These are phyloP conservation scores for Pterocarpus macrocarpus DNA, from an alignment of 306 rosid genomes.

Conservation along the genomic window DNA sequence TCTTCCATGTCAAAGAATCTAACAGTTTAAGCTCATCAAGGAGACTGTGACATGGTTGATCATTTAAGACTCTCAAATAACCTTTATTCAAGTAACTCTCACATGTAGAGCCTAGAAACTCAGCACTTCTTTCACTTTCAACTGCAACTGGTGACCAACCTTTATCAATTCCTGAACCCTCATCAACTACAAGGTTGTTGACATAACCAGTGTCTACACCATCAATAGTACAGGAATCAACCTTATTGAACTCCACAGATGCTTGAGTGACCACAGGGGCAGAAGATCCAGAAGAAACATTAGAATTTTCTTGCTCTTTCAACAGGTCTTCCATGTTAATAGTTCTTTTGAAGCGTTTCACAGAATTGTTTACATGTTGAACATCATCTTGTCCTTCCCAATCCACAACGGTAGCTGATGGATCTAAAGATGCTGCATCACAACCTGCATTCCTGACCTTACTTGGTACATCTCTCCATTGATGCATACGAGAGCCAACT, in stretches of 20 bases:
- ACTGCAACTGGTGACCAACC: slow-evolving; percentile 62
- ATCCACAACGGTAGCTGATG: slow-evolving; percentile 48
- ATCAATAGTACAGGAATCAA: slow-evolving; percentile 56
- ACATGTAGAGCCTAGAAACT: slow-evolving; percentile 49
- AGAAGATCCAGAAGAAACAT: slow-evolving; percentile 66
- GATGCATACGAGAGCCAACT: slow-evolving; percentile 43
- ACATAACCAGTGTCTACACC: slow-evolving; percentile 51
- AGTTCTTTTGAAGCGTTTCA: slow-evolving; percentile 45
- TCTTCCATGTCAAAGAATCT: slow-evolving; percentile 70
- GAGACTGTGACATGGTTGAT: slow-evolving; percentile 59
- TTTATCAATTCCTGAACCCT: slow-evolving; percentile 66
- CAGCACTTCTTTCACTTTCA: slow-evolving; percentile 62
- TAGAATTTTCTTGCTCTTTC: slow-evolving; percentile 62
- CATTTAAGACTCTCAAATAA: slow-evolving; percentile 44
- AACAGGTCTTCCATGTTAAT: slow-evolving; percentile 41
- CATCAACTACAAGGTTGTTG: slow-evolving; percentile 61
- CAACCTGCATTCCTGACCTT: slow-evolving; percentile 57
- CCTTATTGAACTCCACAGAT: slow-evolving; percentile 56
- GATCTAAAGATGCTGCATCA: slow-evolving; percentile 49
- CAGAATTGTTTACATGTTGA: slow-evolving; percentile 45
- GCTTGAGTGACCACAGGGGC: slow-evolving; percentile 63
- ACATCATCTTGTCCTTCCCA: slow-evolving; percentile 46
- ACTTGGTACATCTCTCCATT: slow-evolving; percentile 75
- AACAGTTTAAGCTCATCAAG: slow-evolving; percentile 70
- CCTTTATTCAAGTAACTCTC: slow-evolving; percentile 49